Conservation (phyloP, 2,329 filamentous ascomycete species). For the Fusarium pseudograminearum region DNA sequence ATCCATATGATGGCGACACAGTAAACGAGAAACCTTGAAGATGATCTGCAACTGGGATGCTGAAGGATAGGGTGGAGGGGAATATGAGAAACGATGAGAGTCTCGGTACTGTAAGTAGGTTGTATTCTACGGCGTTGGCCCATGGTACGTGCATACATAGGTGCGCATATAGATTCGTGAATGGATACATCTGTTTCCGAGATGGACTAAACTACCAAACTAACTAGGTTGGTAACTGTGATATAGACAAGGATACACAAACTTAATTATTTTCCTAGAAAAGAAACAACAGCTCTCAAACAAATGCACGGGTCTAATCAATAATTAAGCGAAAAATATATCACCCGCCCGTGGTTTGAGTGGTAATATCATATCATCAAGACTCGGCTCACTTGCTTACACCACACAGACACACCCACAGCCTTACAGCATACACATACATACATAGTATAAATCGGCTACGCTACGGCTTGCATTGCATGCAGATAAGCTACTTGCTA, state of each 20-base stretch:
- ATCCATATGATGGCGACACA: constrained; percentile 17
- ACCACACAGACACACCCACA: constrained; percentile 12
- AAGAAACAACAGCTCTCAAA: neutral
- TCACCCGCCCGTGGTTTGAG: neutral
- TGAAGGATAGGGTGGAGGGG: neutral
- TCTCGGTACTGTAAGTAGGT: constrained; percentile 16
- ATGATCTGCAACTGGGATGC: constrained; percentile 36
- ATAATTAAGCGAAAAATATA: neutral
- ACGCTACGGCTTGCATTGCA: constrained; percentile 3
- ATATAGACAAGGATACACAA: constrained; percentile 26
- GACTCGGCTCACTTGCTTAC: neutral
- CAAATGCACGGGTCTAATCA: neutral
- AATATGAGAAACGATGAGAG: constrained; percentile 22
- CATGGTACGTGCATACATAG: constrained; percentile 19
- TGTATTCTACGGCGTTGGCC: constrained; percentile 32
- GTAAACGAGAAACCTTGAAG: neutral
- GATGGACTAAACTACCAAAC: constrained; percentile 8
- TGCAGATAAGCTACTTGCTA: constrained; percentile 23
- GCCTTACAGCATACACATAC: constrained; percentile 10
- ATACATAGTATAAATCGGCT: constrained; percentile 4
- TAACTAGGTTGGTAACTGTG: neutral
- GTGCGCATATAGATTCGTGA: constrained; percentile 12
- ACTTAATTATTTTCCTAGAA: neutral
- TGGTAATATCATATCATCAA: neutral
- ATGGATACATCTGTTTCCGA: constrained; percentile 21